Evolutionary conservation across 2,329 filamentous ascomycete genomes (phyloP).

Genomic region (Diaporthe sp.): DNA sequence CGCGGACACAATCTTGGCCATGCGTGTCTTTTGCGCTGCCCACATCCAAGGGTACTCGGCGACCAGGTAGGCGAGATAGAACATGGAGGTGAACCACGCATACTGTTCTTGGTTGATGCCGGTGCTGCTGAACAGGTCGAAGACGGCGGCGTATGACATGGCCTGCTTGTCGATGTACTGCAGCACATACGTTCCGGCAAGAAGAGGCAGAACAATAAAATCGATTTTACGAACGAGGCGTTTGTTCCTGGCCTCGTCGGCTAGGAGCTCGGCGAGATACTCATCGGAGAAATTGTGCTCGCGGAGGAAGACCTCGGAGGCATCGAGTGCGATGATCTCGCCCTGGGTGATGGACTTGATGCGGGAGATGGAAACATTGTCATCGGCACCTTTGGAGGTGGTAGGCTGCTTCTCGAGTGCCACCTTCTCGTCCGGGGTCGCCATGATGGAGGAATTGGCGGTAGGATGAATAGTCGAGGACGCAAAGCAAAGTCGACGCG

Average conservation of each 20-base stretch:
- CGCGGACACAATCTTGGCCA: constrained; percentile 51
- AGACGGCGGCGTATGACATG: constrained; percentile 67
- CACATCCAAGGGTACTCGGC: constrained; percentile 56
- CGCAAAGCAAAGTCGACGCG: not conserved
- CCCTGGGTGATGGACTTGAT: constrained; percentile 36
- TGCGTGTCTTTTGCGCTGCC: constrained; percentile 52
- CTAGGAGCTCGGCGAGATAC: constrained; percentile 53
- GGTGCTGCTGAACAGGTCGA: constrained; percentile 65
- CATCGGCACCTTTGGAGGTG: constrained; percentile 28
- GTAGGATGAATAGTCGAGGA: not conserved
- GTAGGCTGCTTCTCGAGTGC: constrained; percentile 29
- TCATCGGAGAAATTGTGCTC: constrained; percentile 40
- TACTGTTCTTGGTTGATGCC: constrained; percentile 62
- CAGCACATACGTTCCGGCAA: constrained; percentile 63
- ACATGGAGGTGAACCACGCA: constrained; percentile 68
- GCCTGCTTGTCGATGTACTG: constrained; percentile 71
- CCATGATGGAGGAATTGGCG: constrained; percentile 11
- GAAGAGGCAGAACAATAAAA: constrained; percentile 63
- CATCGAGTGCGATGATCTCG: constrained; percentile 39
- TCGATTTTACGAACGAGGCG: constrained; percentile 61
- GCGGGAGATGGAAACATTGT: constrained; percentile 38
- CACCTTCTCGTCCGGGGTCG: constrained; percentile 14
- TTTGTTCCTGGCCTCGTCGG: constrained; percentile 53
- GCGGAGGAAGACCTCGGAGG: constrained; percentile 40
- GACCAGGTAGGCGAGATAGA: constrained; percentile 64